Conservation (phyloP, 1,284 basidiomycete genomes). For the Cryptococcus jaspeensis region DNA sequence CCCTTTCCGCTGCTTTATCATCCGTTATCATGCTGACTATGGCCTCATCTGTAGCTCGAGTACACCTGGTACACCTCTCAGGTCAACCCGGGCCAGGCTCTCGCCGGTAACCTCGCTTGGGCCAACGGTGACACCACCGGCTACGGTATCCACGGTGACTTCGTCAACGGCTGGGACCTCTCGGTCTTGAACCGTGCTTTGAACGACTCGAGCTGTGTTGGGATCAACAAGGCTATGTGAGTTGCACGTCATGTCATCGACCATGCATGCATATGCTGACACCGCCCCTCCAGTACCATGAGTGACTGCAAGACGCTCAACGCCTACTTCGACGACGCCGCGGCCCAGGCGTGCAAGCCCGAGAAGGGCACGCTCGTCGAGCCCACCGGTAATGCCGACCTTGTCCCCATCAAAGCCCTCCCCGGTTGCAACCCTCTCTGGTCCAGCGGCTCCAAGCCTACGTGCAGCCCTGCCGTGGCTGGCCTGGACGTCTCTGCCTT, state of each 20-base stretch:
- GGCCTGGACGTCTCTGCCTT: constrained; percentile 21
- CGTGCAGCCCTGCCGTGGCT: constrained; percentile 16
- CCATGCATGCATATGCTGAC: neutral
- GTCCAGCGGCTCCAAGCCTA: constrained; percentile 22
- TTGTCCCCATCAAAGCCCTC: constrained; percentile 18
- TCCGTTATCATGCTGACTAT: neutral
- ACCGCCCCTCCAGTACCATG: neutral
- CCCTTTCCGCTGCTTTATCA: neutral
- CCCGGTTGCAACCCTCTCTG: constrained; percentile 34
- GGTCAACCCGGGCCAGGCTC: constrained; percentile 14
- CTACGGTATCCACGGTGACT: constrained; percentile 38
- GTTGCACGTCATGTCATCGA: neutral
- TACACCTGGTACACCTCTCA: constrained; percentile 19
- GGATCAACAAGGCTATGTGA: constrained; percentile 5
- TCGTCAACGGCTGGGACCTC: constrained; percentile 34
- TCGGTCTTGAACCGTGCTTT: constrained; percentile 25
- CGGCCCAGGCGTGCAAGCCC: constrained; percentile 23
- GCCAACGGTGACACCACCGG: constrained; percentile 45
- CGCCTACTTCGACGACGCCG: constrained; percentile 18
- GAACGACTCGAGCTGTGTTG: constrained; percentile 23
- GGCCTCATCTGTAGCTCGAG: constrained; percentile 28
- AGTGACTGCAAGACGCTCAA: neutral
- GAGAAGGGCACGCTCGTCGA: constrained; percentile 26
- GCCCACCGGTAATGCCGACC: constrained; percentile 22
- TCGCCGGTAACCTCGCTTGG: constrained; percentile 37